A percentile compares a stretch with the other conserved stretches of the same genome.
Conservation (phyloP, 352 stramenopile genomes). For the Thraustochytrium striatum region DNA sequence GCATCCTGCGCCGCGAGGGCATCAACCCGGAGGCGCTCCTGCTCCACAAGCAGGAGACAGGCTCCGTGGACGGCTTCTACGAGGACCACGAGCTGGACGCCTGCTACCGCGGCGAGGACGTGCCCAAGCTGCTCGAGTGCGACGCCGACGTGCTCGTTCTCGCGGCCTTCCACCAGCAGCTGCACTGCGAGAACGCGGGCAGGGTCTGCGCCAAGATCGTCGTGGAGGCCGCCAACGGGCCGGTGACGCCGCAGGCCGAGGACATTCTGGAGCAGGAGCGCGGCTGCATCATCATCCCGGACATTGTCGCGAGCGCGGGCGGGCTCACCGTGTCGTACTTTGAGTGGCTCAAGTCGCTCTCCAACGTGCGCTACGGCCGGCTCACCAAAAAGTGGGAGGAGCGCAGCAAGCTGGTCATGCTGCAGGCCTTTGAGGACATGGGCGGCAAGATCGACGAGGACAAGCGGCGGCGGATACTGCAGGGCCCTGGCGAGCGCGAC, state of each 20-base stretch:
- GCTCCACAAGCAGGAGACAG: slow-evolving; percentile 35
- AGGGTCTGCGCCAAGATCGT: slow-evolving; percentile 50
- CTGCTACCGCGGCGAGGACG: slow-evolving; percentile 32
- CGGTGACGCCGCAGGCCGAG: slow-evolving; percentile 48
- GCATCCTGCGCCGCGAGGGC: slow-evolving; percentile 40
- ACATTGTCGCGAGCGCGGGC: slow-evolving; percentile 51
- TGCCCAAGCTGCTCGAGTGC: slow-evolving; percentile 23
- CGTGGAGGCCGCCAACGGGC: slow-evolving; percentile 51
- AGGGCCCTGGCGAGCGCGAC: slow-evolving; percentile 48
- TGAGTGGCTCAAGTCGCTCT: slow-evolving; percentile 53
- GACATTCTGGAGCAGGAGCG: slow-evolving; percentile 40
- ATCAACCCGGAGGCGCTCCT: slow-evolving; percentile 41
- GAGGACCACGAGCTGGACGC: neutral
- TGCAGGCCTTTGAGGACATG: slow-evolving; percentile 43
- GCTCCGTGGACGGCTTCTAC: slow-evolving; percentile 45
- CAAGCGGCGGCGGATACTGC: neutral
- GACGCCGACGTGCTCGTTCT: slow-evolving; percentile 51
- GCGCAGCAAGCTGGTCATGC: slow-evolving; percentile 47
- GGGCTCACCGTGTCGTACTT: slow-evolving; percentile 54
- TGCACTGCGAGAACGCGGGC: slow-evolving; percentile 44
- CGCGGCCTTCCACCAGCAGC: slow-evolving; percentile 46
- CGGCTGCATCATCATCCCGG: slow-evolving; percentile 41
- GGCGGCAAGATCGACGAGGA: slow-evolving; percentile 15
- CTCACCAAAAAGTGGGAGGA: slow-evolving; percentile 53
- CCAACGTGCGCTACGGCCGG: slow-evolving; percentile 51